Evolutionary conservation across 495 filamentous ascomycete species (phyloP), one percentile per base, ranked within the genome.

Genomic region (Podospora bellae-mahoneyi): DNA sequence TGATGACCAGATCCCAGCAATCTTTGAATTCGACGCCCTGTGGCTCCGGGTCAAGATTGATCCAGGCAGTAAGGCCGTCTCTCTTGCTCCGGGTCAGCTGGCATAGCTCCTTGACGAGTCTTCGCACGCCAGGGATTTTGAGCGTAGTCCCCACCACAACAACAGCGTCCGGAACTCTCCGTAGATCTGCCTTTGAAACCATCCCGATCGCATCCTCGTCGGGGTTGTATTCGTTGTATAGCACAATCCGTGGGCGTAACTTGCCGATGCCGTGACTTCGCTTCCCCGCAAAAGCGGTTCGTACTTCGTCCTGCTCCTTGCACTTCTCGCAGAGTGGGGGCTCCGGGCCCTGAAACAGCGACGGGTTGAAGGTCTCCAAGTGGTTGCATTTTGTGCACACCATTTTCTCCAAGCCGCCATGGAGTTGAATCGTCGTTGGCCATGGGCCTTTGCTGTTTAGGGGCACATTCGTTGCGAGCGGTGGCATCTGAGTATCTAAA

Each of bases 161-260:
- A 27, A 99, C 82, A 6, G 93, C 93, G 72, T 97, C 96, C 0
- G 95, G 95, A 48, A 93, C 85, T 34, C 88, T 87, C 63, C 91
- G 89, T 26, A 98, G 79, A 76, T 99, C 95, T 2, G 92, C 87
- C 60, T 85, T 88, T 68, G 94, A 91, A 15, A 96, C 92, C 7
- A 92, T 89, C 16, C 95, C 94, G 75, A 99, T 99, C 20, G 95
- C 94, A 68, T 97, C 94, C 60, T 94, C 92, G 69, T 99, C 95
- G 0, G 95, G 94, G 74, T 97, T 96, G 76, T 92, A 90, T 77
- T 99, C 95, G 78, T 99, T 97, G 81, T 99, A 99, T 27, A 99
- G 83, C 2, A 97, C 94, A 78, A 99, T 97, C 26, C 95, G 88
- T 19, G 95, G 95, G 27, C 95, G 88, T 67, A 99, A 83, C 64